phyloP scores from a whole-genome alignment of 2,329 filamentous ascomycete species.

The Drechslerella stenobrocha region DNA sequence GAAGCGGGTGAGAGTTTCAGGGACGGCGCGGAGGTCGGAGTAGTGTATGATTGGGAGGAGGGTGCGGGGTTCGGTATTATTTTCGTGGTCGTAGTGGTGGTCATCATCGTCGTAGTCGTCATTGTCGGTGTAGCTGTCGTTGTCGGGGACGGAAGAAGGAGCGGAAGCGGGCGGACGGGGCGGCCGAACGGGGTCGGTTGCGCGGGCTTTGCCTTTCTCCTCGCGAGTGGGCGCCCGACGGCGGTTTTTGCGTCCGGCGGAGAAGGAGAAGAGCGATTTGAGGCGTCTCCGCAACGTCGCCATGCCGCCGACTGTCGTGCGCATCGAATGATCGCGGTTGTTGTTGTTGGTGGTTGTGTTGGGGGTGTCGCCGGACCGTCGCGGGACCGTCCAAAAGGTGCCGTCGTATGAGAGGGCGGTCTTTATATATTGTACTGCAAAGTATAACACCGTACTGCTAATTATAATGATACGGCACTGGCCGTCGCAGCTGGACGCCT shows the following conservation, averaged over 20 bases:
- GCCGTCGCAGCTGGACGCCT: too few species aligned
- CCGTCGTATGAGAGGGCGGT: too few species aligned
- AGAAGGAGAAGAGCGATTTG: constrained; percentile 34
- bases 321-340: too few species aligned
- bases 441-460: too few species aligned
- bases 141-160: background rate
- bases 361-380: too few species aligned
- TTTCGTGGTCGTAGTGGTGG: too few species aligned
- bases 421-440: too few species aligned
- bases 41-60: constrained; percentile 34
- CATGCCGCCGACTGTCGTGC: too few species aligned
- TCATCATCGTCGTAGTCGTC: constrained; percentile 22
- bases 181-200: constrained; percentile 5
- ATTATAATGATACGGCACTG: too few species aligned
- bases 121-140: background rate
- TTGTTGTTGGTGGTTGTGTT: too few species aligned
- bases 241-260: constrained; percentile 26
- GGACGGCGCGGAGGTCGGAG: constrained; percentile 26
- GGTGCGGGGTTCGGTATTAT: too few species aligned
- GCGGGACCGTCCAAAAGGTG: too few species aligned
- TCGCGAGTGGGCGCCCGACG: constrained; percentile 27
- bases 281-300: constrained; percentile 13
- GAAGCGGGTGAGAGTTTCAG: constrained; percentile 25
- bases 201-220: constrained; percentile 41
- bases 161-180: background rate